Evolutionary conservation across 176 grass and related monocot genomes (phyloP).

Genomic region (Triticum dicoccoides): DNA sequence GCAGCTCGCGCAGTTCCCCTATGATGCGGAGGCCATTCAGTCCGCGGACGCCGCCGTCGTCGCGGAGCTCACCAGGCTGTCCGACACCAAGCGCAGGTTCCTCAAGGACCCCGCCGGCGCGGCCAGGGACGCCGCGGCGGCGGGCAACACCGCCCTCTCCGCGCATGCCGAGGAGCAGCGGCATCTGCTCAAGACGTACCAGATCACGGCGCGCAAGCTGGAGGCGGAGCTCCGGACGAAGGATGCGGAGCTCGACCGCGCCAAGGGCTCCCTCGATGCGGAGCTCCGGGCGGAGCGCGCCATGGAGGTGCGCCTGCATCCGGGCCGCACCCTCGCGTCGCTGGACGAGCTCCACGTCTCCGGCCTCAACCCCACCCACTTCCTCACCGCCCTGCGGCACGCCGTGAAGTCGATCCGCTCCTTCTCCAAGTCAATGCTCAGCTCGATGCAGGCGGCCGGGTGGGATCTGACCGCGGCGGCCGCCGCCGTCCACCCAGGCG

Average conservation of each 20-base stretch:
- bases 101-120: slow-evolving; percentile 52
- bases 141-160: slow-evolving; percentile 39
- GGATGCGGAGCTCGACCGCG: slow-evolving; percentile 44
- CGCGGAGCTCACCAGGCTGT: slow-evolving; percentile 73
- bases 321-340: slow-evolving; percentile 63
- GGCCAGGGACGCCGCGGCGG: slow-evolving; percentile 28
- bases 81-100: slow-evolving; percentile 71
- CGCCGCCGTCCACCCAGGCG: slow-evolving; percentile 55
- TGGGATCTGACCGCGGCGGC: slow-evolving; percentile 78
- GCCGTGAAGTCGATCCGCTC: slow-evolving; percentile 81
- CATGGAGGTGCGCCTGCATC: slow-evolving; percentile 66
- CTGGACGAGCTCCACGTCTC: slow-evolving; percentile 83
- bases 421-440: slow-evolving; percentile 64
- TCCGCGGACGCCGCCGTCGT: slow-evolving; percentile 63
- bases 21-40: slow-evolving; percentile 76
- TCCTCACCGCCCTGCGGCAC: slow-evolving; percentile 71
- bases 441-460: slow-evolving; percentile 66
- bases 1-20: slow-evolving; percentile 85
- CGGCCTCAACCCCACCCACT: slow-evolving; percentile 87
- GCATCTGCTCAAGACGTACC: slow-evolving; percentile 80
- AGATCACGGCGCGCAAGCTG: slow-evolving; percentile 80
- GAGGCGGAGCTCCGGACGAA: slow-evolving; percentile 50
- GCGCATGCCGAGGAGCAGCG: slow-evolving; percentile 83
- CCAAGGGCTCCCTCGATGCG: slow-evolving; percentile 28
- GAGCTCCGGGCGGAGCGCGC: slow-evolving; percentile 50